Conservation (phyloP, 306 rosid species). For the Parietaria judaica region DNA sequence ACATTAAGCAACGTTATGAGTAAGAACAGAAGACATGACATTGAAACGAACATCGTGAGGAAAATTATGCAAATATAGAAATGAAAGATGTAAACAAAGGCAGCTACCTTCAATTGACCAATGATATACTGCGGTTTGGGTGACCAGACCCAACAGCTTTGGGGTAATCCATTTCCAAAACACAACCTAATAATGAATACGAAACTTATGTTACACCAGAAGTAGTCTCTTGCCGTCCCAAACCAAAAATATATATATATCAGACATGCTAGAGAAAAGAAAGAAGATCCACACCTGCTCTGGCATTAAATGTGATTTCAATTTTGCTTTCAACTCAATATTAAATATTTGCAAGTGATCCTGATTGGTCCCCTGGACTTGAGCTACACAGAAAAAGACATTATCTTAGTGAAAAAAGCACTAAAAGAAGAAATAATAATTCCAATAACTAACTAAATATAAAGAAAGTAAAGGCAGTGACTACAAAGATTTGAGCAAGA, state of each 20-base stretch:
- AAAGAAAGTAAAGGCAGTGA: no score
- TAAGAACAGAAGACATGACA: neutral
- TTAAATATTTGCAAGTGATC: conserved; percentile 96
- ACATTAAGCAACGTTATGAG: conserved; percentile 18
- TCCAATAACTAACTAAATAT: neutral
- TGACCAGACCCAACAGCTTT: conserved; percentile 86
- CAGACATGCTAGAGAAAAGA: neutral
- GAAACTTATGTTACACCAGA: conserved; percentile 13
- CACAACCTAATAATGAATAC: conserved; percentile 51
- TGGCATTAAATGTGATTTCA: conserved; percentile 92
- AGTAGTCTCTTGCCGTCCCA: conserved; percentile 6
- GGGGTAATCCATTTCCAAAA: conserved; percentile 99
- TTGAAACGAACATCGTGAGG: conserved; percentile 10
- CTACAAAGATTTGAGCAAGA: no score
- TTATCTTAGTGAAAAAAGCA: conserved; percentile 13
- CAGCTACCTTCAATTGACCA: conserved; percentile 91
- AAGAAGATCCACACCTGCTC: conserved; percentile 66
- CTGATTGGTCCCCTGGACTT: conserved; percentile 95
- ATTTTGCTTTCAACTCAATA: conserved; percentile 89
- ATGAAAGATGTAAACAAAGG: conserved; percentile 14
- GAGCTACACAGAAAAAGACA: conserved; percentile 46
- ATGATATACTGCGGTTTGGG: conserved; percentile 87
- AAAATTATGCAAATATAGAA: conserved; percentile 5
- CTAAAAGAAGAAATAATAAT: conserved; percentile 5
- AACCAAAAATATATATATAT: neutral